Evolutionary conservation across 2,329 filamentous ascomycete genomes (phyloP), one percentile per base, ranked within the genome.

Genomic region (Hymenoscyphus infarciens): DNA sequence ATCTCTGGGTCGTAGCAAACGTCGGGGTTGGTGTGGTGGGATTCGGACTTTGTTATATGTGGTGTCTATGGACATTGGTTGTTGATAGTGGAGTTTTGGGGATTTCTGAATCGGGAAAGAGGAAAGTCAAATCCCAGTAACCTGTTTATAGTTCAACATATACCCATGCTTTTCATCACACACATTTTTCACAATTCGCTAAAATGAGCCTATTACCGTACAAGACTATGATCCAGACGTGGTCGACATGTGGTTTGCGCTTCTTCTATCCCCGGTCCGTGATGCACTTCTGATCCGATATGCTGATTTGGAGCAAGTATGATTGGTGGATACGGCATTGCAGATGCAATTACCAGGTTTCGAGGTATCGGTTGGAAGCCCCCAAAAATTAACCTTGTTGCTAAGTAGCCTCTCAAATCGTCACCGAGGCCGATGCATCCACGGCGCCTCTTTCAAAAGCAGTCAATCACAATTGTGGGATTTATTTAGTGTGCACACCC

Each of bases 1-100:
- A 99, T 77, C 78, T 99, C 1, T 99, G 94, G 94, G 88, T 96
- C 2, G 93, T 99, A 2, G 83, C 87, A 13, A 99, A 99, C 72
- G 92, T 95, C 8, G 86, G 92, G 19, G 77, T 98, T 25, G 95
- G 95, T 7, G 91, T 91, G 25, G 87, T 85, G 3, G 95, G 92
- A 0, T 99, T 98, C 74, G 84, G 84, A 0, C 77, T 96, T 38
- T 96, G 92, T 75, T 98, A 97, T 75, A 72, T 95, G 7, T 99
- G 95, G 95, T 97, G 93, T 75, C 76, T 95, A 65, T 89, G 86
- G 83, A 88, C 85, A 67, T 68, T 85, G 63, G 71, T 85, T 2
- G 73, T 78, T 19, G 85, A 89, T 70, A 88, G 87, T 72, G 68
- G 68, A 49, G 13, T 73, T 35, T 27, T 68, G 27, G 60, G 67